Base-by-base conservation (phyloP, 2,329 filamentous ascomycete species). In the Curvularia hawaiiensis region DNA sequence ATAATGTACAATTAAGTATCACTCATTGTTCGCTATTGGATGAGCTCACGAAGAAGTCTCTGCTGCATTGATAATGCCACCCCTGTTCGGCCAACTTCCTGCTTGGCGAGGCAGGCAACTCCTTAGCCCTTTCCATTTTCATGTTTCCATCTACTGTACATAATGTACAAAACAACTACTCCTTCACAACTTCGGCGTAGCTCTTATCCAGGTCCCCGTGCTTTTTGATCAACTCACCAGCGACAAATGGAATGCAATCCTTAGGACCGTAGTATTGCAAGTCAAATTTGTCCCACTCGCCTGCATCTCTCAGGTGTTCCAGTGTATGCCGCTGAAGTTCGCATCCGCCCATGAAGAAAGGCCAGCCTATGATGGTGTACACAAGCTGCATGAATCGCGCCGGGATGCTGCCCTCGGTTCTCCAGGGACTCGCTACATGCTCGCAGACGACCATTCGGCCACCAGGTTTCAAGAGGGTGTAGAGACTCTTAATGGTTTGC, bases 401-500 rank as follows among this genome's bases (percentile, higher is more conserved):
- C 12, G 79, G 7, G 11, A 80, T 12, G 35, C 77, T 80, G 6
- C 81, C 83, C 43, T 74, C 73, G n/a, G 71, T 77, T 50, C 71
- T 67, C 79, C 81, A 84, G 1, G 80, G 79, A 63, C 84, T 85
- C 24, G 74, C 78, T 12, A 85, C 80, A 73, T 87, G 84, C 69
- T 86, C 84, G 50, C 79, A 81, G 26, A 86, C 74, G 18, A 86
- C 71, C 73, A 86, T 69, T 53, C 82, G 73, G 0, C 84, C 84
- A 2, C 84, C 84, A 0, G 84, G 84, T 58, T 80, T 82, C 39
- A 86, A 67, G 58, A 86, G 65, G 0, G 64, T 64, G 65, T 85
- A 85, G 38, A 86, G 61, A 1, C 79, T 78, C 1, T 68, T 66
- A 16, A 80, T 74, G 2, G 82, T 82, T 49, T 77, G 71, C 47